Evolutionary conservation across 768 basidiomycete species (phyloP), one percentile per base, ranked within the genome.

Genomic region (Boletus tomentosulus): DNA sequence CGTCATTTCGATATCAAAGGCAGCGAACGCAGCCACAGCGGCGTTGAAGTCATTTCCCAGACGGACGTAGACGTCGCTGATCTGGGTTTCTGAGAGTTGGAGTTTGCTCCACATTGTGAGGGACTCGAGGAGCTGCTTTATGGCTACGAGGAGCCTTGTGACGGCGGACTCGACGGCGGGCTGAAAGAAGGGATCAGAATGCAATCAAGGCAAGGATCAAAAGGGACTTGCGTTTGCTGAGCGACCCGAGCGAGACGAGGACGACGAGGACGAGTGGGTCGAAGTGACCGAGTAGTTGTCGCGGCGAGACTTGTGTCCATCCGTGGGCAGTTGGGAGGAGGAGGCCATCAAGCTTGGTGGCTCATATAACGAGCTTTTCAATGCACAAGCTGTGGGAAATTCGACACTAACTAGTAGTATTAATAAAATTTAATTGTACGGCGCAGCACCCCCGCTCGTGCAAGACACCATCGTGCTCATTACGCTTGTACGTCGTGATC

Each of bases 21-120:
- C 75, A 3, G 81, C 80, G 67, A 99, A 99, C 1, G 94, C 92
- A 50, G 87, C 82, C 37, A 95, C 91, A 10, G 94, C 94, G 15
- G 84, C 82, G 66, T 98, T 98, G 77, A 99, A 98, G 67, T 97
- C 95, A 71, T 98, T 98, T 24, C 97, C 97, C 24, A 99, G 78
- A 51, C 85, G 83, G 50, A 99, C 97, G 71, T 99, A 99, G 50
- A 97, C 90, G 70, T 98, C 92, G 78, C 94, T 97, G 66, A 99
- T 93, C 60, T 89, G 78, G 41, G 71, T 73, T 66, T 96, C 93
- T 53, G 83, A 77, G 62, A 88, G 78, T 62, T 83, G 78, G 56
- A 80, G 71, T 54, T 77, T 77, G 69, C 89, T 90, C 93, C 93
- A 97, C 73, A 81, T 74, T 6, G 89, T 92, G 51, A 97, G 78